phyloP scores from a whole-genome alignment of 208 protist species.

The Leptomonas seymouri region DNA sequence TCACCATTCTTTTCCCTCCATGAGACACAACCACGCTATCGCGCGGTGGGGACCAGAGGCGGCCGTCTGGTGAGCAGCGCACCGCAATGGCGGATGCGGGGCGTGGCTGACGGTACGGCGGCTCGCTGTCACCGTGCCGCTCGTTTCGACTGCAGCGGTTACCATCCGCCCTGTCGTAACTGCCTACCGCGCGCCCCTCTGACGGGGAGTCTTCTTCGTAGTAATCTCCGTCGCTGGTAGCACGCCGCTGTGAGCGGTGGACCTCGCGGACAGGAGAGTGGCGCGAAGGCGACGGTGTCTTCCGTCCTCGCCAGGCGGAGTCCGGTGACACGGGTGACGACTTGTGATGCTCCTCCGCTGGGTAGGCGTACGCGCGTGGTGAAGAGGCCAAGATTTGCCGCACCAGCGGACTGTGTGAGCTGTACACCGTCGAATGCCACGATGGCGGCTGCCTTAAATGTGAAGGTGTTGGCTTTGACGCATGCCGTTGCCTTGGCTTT shows the following conservation, averaged over 20 bases:
- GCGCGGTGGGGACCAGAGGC: conserved; percentile 12
- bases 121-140: background rate
- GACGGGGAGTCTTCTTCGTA: background rate
- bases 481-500: background rate
- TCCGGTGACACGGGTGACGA: background rate
- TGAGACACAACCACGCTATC: background rate
- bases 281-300: background rate
- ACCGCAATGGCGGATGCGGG: background rate
- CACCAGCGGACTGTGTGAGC: background rate
- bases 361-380: conserved; percentile 12
- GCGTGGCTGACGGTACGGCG: conserved; percentile 3
- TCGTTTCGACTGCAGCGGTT: too few relatives aligned
- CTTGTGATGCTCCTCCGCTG: background rate
- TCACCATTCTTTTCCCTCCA: background rate
- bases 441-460: background rate
- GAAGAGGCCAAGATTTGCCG: background rate
- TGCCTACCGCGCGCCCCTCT: background rate
- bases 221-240: background rate
- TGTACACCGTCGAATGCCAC: background rate
- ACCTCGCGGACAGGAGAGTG: background rate
- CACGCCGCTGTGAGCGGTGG: background rate
- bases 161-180: background rate
- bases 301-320: too few relatives aligned
- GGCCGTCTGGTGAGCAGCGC: background rate
- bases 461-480: background rate